These are phyloP conservation scores for Malassezia restricta DNA, from an alignment of 1,284 basidiomycete genomes.

Conservation along the genomic window DNA sequence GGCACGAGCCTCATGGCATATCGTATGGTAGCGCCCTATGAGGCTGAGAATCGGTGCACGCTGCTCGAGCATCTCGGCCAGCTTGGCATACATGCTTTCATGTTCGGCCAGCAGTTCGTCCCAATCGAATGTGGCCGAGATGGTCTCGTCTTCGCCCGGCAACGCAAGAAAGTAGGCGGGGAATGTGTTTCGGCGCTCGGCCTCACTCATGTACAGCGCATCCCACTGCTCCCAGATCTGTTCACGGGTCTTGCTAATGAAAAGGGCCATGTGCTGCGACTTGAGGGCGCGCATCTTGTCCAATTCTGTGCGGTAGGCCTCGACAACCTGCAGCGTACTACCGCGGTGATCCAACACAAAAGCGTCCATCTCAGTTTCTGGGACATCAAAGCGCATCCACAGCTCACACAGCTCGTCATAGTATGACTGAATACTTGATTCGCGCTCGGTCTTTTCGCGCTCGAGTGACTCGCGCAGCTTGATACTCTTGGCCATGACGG, in stretches of 20 bases:
- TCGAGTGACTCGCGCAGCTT: conserved; percentile 25
- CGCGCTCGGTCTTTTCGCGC: conserved; percentile 30
- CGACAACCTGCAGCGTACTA: conserved; percentile 60
- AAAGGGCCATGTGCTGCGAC: conserved; percentile 70
- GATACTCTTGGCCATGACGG: conserved; percentile 22
- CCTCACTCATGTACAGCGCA: conserved; percentile 68
- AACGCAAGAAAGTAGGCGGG: conserved; percentile 25
- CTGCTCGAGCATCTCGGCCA: conserved; percentile 65
- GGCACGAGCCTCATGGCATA: conserved; percentile 81
- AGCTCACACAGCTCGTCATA: conserved; percentile 43
- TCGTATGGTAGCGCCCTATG: conserved; percentile 76
- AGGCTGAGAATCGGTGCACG: conserved; percentile 65
- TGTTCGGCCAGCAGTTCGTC: conserved; percentile 61
- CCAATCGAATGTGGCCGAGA: conserved; percentile 17
- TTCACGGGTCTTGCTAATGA: conserved; percentile 67
- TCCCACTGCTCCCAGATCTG: conserved; percentile 77
- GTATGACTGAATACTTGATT: conserved; percentile 34
- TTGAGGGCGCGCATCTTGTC: conserved; percentile 80
- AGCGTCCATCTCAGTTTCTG: conserved; percentile 40
- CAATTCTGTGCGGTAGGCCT: conserved; percentile 74
- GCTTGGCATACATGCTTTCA: conserved; percentile 68
- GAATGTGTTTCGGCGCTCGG: conserved; percentile 56
- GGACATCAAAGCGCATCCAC: conserved; percentile 43
- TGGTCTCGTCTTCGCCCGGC: conserved; percentile 5
- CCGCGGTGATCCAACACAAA: conserved; percentile 52